These are phyloP conservation scores for Ascoidea tarda DNA, from an alignment of 805 yeast genomes.

Conservation along the genomic window DNA sequence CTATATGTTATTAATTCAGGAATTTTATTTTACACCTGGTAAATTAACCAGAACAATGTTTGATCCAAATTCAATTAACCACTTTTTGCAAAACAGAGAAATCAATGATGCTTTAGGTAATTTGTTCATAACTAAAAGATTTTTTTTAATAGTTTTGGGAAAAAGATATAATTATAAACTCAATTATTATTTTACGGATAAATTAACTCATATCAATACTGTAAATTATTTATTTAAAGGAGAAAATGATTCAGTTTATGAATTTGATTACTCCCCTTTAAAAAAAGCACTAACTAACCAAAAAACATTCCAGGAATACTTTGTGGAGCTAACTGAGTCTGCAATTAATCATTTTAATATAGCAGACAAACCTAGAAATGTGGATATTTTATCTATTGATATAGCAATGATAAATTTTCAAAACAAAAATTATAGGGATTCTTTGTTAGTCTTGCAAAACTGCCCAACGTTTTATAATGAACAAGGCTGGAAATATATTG, in stretches of 20 bases:
- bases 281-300: slow-evolving; percentile 17
- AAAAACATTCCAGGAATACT: slow-evolving; percentile 24
- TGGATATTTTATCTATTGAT: slow-evolving; percentile 66
- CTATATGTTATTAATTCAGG: slow-evolving; percentile 12
- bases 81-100: slow-evolving; percentile 8
- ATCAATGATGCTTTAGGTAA: slow-evolving; percentile 31
- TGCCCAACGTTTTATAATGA: slow-evolving; percentile 55
- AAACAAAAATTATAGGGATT: slow-evolving; percentile 37
- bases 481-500: slow-evolving; percentile 66
- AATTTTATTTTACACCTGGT: slow-evolving; percentile 9
- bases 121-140: slow-evolving; percentile 31
- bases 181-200: slow-evolving; percentile 15
- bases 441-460: slow-evolving; percentile 48
- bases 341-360: slow-evolving; percentile 37
- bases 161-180: slow-evolving; percentile 16
- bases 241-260: background rate
- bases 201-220: background rate
- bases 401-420: slow-evolving; percentile 59
- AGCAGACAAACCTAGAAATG: slow-evolving; percentile 45
- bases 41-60: background rate
- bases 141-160: slow-evolving; percentile 24
- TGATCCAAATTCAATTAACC: slow-evolving; percentile 1
- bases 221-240: slow-evolving; percentile 3
- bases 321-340: slow-evolving; percentile 38
- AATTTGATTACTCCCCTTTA: slow-evolving; percentile 12